A percentile compares a stretch with the other conserved stretches of the same genome.
Evolutionary conservation across 23 red algal genomes (phyloP).

Genomic region (Gracilaria domingensis): DNA sequence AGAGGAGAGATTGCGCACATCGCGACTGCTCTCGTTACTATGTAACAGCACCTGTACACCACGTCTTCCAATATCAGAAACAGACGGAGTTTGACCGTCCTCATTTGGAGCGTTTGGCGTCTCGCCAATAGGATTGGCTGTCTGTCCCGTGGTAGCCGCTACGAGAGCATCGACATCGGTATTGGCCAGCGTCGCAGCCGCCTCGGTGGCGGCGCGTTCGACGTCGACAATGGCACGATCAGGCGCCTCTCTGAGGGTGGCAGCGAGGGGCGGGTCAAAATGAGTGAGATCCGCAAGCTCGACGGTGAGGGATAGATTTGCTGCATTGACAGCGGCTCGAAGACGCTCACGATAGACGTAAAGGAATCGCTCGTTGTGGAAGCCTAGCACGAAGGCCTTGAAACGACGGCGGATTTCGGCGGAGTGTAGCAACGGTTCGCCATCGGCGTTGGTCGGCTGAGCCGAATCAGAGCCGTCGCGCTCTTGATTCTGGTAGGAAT

Average conservation of each 20-base stretch:
- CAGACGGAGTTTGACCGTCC: conserved; percentile 23
- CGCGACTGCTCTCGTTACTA: conserved; percentile 58
- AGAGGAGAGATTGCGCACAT: conserved; percentile 78
- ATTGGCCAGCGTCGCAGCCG: conserved; percentile 61
- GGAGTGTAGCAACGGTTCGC: conserved; percentile 6
- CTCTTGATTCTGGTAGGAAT: conserved; percentile 83
- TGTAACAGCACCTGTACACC: conserved; percentile 76
- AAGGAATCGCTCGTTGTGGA: conserved; percentile 63
- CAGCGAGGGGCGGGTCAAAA: conserved; percentile 89
- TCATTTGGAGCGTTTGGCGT: not conserved
- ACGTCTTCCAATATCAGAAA: conserved; percentile 53
- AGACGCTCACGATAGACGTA: conserved; percentile 94
- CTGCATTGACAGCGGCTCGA: conserved; percentile 78
- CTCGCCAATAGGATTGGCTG: not conserved
- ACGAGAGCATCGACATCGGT: conserved; percentile 29
- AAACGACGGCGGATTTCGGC: conserved; percentile 85
- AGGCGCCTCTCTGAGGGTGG: conserved; percentile 71
- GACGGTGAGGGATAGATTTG: conserved; percentile 57
- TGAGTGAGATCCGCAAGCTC: conserved; percentile 82
- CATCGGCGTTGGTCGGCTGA: not conserved
- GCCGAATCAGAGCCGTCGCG: conserved; percentile 19
- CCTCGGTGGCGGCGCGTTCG: conserved; percentile 71
- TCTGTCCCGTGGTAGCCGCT: conserved; percentile 13
- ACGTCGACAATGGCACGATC: conserved; percentile 54
- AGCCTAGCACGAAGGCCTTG: conserved; percentile 94